These are phyloP conservation scores for Cystobasidium slooffiae DNA, from an alignment of 1,284 basidiomycete species.

Conservation along the genomic window DNA sequence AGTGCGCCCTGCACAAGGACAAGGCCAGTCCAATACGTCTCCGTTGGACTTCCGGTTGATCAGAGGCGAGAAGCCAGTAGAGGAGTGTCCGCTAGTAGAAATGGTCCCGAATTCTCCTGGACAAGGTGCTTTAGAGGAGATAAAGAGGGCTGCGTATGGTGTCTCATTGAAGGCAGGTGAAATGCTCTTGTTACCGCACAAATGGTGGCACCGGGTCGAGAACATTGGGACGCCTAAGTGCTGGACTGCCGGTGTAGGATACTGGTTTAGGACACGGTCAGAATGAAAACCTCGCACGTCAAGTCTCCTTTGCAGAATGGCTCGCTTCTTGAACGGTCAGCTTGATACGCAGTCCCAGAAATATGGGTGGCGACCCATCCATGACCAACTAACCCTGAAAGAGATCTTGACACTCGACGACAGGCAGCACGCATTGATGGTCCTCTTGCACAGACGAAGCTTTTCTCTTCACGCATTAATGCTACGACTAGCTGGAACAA, in stretches of 20 bases:
- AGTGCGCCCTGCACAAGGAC: slow-evolving; percentile 10
- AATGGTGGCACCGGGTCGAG: slow-evolving; percentile 44
- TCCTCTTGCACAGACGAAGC: too few relatives aligned
- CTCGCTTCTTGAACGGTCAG: too few relatives aligned
- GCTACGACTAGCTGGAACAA: not conserved
- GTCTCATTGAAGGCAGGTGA: slow-evolving; percentile 36
- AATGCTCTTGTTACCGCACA: slow-evolving; percentile 41
- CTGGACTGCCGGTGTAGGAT: slow-evolving; percentile 40
- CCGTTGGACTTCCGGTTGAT: slow-evolving; percentile 32
- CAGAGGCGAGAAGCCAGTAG: not conserved
- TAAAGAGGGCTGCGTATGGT: slow-evolving; percentile 17
- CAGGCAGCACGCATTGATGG: too few relatives aligned
- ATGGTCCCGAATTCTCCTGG: slow-evolving; percentile 24
- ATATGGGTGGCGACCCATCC: too few relatives aligned
- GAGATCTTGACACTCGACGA: too few relatives aligned
- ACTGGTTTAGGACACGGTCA: slow-evolving; percentile 33
- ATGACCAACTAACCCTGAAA: too few relatives aligned
- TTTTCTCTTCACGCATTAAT: too few relatives aligned
- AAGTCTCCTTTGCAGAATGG: too few relatives aligned
- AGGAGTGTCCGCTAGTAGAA: slow-evolving; percentile 1
- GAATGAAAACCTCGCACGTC: not conserved
- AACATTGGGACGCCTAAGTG: slow-evolving; percentile 22
- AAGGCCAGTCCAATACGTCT: slow-evolving; percentile 37
- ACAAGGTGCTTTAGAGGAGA: slow-evolving; percentile 11
- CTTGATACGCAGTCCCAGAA: too few relatives aligned